Base-by-base conservation (phyloP, 1,284 basidiomycete genomes). In the Ganoderma sp. region DNA sequence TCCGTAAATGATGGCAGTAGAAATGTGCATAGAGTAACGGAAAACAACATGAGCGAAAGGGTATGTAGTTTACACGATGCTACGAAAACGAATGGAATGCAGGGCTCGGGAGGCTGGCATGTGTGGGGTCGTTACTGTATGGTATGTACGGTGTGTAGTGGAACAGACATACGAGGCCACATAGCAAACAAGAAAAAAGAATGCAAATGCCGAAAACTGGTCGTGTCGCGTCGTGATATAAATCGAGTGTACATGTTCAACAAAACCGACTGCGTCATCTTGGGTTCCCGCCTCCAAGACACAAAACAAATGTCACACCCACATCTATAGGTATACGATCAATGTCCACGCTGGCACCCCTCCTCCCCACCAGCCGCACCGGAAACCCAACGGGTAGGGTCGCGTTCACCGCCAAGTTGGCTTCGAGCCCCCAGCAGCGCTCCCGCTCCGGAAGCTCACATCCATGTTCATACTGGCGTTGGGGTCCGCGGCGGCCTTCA, bases 391-490 rank as follows among this genome's bases (percentile, higher is more conserved):
- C 15, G 8, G 2, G 28, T 15, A 39, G 4, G 12, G 9, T 32
- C 6, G 0, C 60, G 52, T 56, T 73, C 68, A 73, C 65, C 69
- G 69, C 72, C 72, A 73, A 10, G 68, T 70, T n/a, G 72, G 69
- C 67, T 28, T 67, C 65, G 68, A 70, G 7, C 70, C 72, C 28
- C 70, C 72, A 12, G 67, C 69, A 6, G 59, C 67, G 41, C 75
- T 76, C 71, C 75, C 81, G 73, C 72, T 66, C 48, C 74, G 70
- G 69, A 84, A 83, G 77, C 84, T 87, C 52, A 84, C 76, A 67
- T 89, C 87, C 39, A 76, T 79, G 72, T 89, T 87, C 41, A 76
- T 79, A 72, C 85, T 87, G n/a, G 80, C 75, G 77, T 87, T 87
- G 3, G 83, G 79, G 71, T 88, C 87, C 12, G 45, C 63, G 22